Percentiles rank a stretch among this genome's conserved stretches.
Conservation (phyloP, 2,329 filamentous ascomycete species). For the Aspergillus sp. region DNA sequence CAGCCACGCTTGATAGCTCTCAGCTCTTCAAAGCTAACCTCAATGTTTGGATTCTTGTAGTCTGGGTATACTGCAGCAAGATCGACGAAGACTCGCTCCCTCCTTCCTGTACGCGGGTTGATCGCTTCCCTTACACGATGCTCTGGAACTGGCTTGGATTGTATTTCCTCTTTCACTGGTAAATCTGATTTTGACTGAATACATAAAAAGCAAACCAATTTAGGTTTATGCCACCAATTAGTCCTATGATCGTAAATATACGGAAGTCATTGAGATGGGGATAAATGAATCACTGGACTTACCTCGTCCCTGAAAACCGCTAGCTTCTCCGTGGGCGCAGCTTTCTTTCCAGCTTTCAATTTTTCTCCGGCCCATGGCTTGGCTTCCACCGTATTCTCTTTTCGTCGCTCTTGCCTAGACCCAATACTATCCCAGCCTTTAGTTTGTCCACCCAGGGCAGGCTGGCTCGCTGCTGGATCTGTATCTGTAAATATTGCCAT, state of each 20-base stretch:
- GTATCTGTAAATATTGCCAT: conserved; percentile 88
- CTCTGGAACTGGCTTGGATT: conserved; percentile 62
- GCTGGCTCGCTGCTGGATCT: conserved; percentile 59
- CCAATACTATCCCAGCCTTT: conserved; percentile 93
- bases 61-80: conserved; percentile 82
- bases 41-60: conserved; percentile 66
- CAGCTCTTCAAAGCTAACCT: conserved; percentile 90
- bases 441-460: conserved; percentile 52
- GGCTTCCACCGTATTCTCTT: conserved; percentile 85
- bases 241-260: conserved; percentile 93
- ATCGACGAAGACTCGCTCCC: conserved; percentile 84
- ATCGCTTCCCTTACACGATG: conserved; percentile 77
- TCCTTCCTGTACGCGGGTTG: conserved; percentile 78
- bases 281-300: conserved; percentile 53
- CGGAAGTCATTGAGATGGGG: conserved; percentile 47
- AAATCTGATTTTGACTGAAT: conserved; percentile 50
- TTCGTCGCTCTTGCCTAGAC: conserved; percentile 81
- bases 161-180: conserved; percentile 37
- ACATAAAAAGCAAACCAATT: conserved; percentile 48
- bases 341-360: conserved; percentile 81
- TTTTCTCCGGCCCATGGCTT: conserved; percentile 93
- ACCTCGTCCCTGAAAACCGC: conserved; percentile 94
- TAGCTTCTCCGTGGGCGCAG: conserved; percentile 75
- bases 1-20: conserved; percentile 74
- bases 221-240: conserved; percentile 66